Evolutionary conservation across 176 grass and related monocot species (phyloP), one percentile per base, ranked within the genome.

Genomic region (Oryza meridionalis): DNA sequence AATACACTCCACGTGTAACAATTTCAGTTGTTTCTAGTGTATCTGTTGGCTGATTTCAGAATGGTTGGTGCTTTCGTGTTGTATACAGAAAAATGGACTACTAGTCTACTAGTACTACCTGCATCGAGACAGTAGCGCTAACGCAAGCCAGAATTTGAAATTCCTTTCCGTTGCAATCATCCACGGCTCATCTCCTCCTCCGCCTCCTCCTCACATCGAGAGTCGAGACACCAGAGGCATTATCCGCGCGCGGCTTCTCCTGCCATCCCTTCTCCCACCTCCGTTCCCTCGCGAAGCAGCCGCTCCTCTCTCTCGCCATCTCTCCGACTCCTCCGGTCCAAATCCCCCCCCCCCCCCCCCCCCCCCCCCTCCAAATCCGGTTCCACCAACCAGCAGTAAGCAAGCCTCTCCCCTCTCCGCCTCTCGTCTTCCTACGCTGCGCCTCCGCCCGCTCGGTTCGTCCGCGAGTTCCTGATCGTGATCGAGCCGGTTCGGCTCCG

Each of bases 301-400:
- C 14, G 11, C 58, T 61, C 19, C 29, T 9, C 10, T 43, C 4
- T 32, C 4, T 35, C 33, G 0, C 69, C 59, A 76, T 42, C 63
- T 38, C 70, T 76, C 67, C 49, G 27, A 12, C 70, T 62, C 58
- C 58, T 24, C n/a, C 3, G 2, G 19, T 1, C 6, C 51, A 53
- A 53, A 75, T 44, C 40, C 58, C 71, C 11, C 32, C 31, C 55
- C 55, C 71, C 11, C 32, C 31, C 55, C 55, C 70, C 7, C 31
- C 32, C 2, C 31, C 55, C 55, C 71, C 2, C 42, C 42, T 25
- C 69, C 26, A 17, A 50, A 33, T 51, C 81, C 33, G 14, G 14
- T 26, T 70, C 59, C 68, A 46, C 42, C 71, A 11, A 3, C 22
- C 13, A 45, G 87, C 17, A 45, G 87, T 76, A 77, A 85, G 71